Conservation (phyloP, 805 yeast genomes). For the Cyberlindnera sargentensis region DNA sequence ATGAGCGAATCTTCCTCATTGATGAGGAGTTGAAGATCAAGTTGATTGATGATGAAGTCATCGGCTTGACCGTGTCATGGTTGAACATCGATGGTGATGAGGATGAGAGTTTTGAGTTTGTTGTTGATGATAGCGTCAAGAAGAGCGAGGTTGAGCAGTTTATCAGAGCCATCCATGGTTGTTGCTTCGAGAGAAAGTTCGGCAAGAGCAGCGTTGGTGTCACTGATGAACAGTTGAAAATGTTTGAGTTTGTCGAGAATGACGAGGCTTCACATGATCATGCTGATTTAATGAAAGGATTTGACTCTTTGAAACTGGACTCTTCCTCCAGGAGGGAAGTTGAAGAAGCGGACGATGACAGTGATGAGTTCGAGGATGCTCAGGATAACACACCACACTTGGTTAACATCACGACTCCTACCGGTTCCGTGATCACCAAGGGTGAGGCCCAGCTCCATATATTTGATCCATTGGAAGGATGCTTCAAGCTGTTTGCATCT, state of each 20-base stretch:
- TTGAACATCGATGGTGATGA: slow-evolving; percentile 76
- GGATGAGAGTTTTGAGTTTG: slow-evolving; percentile 79
- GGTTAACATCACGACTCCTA: slow-evolving; percentile 9
- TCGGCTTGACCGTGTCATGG: slow-evolving; percentile 61
- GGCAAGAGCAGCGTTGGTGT: slow-evolving; percentile 42
- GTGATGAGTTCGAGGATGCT: slow-evolving; percentile 23
- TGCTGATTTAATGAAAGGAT: slow-evolving; percentile 7
- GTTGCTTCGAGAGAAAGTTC: slow-evolving; percentile 74
- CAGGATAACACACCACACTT: background rate
- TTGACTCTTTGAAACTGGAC: slow-evolving; percentile 3
- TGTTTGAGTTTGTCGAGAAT: slow-evolving; percentile 42
- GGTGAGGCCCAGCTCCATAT: slow-evolving; percentile 35
- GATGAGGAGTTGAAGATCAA: slow-evolving; percentile 53
- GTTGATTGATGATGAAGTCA: slow-evolving; percentile 33
- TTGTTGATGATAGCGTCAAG: slow-evolving; percentile 55
- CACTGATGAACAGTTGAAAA: slow-evolving; percentile 42
- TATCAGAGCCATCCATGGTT: slow-evolving; percentile 51
- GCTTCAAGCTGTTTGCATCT: slow-evolving; percentile 38
- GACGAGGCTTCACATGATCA: slow-evolving; percentile 6
- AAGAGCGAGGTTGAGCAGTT: slow-evolving; percentile 50
- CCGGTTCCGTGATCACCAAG: slow-evolving; percentile 19
- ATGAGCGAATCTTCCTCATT: slow-evolving; percentile 68
- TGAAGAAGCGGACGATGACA: slow-evolving; percentile 23
- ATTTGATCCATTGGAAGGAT: slow-evolving; percentile 45
- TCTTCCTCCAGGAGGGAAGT: slow-evolving; percentile 1